Percentiles rank a stretch among this genome's conserved stretches.
Conservation (phyloP, 192 early-diverging fungal genomes). For the Rhizophagus prolifer region DNA sequence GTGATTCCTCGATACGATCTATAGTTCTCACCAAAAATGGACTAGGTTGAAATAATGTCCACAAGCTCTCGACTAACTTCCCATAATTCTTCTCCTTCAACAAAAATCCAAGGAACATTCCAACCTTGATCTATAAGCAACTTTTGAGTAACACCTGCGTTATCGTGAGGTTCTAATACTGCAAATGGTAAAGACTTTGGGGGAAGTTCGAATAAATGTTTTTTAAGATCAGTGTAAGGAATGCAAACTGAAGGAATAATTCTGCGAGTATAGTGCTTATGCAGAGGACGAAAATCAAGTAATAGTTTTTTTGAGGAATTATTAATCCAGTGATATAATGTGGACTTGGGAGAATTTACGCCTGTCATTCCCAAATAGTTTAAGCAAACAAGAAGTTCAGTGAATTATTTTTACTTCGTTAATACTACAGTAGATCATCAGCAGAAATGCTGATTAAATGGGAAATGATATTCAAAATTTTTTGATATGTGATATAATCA, state of each 20-base stretch:
- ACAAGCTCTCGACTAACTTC: constrained; percentile 26
- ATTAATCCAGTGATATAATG: constrained; percentile 7
- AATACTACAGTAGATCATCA: too few relatives aligned
- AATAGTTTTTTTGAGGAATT: constrained; percentile 21
- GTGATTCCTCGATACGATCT: constrained; percentile 29
- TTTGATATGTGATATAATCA: too few relatives aligned
- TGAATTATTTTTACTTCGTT: too few relatives aligned
- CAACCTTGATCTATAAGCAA: constrained; percentile 38
- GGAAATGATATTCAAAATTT: too few relatives aligned
- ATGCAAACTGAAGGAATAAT: constrained; percentile 44
- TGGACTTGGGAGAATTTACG: neutral
- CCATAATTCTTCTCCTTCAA: constrained; percentile 22
- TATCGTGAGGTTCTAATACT: constrained; percentile 33
- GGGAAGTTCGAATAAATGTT: constrained; percentile 39
- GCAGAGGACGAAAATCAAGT: constrained; percentile 35
- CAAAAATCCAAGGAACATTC: constrained; percentile 36
- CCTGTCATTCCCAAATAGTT: neutral
- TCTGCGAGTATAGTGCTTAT: constrained; percentile 20
- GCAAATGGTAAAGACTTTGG: constrained; percentile 43
- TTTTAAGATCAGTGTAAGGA: constrained; percentile 28
- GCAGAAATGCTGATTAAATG: too few relatives aligned
- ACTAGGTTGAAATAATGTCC: constrained; percentile 38
- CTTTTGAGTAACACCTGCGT: neutral
- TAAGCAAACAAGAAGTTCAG: too few relatives aligned
- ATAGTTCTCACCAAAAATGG: constrained; percentile 35